Evolutionary conservation across 345 rosid species (phyloP).

Genomic region (Cardiospermum halicacabum): DNA sequence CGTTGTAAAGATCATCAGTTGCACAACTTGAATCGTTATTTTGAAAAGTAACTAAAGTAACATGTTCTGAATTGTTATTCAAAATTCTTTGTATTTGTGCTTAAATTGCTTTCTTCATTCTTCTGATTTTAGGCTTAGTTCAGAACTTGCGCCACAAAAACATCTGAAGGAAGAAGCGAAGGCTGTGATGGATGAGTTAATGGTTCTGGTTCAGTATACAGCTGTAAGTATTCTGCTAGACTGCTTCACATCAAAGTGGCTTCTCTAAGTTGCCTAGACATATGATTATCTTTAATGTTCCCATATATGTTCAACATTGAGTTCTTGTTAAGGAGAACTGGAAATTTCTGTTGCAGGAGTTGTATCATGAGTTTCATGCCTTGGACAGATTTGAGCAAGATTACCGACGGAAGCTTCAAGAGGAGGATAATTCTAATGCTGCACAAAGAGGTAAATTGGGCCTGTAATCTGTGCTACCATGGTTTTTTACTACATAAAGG

Average conservation of each 20-base stretch:
- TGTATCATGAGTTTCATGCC: constrained; percentile 94
- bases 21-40: constrained; percentile 92
- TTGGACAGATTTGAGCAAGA: constrained; percentile 99
- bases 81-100: not conserved
- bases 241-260: constrained; percentile 2
- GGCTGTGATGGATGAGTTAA: constrained; percentile 59
- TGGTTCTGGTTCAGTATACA: constrained; percentile 79
- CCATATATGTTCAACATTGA: not conserved
- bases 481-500: constrained; percentile 6
- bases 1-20: constrained; percentile 99
- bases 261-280: constrained; percentile 9
- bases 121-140: constrained; percentile 59
- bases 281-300: not conserved
- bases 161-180: constrained; percentile 80
- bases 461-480: not conserved
- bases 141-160: constrained; percentile 66
- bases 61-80: constrained; percentile 16
- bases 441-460: constrained; percentile 59
- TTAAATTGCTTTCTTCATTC: constrained; percentile 19
- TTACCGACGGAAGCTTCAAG: constrained; percentile 87
- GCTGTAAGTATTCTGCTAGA: constrained; percentile 54
- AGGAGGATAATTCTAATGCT: constrained; percentile 72
- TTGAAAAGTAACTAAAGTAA: constrained; percentile 60
- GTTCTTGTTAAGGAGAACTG: not conserved
- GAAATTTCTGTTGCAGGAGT: constrained; percentile 52